Conservation (phyloP, 2,329 filamentous ascomycete species). For the Alternaria triticina region DNA sequence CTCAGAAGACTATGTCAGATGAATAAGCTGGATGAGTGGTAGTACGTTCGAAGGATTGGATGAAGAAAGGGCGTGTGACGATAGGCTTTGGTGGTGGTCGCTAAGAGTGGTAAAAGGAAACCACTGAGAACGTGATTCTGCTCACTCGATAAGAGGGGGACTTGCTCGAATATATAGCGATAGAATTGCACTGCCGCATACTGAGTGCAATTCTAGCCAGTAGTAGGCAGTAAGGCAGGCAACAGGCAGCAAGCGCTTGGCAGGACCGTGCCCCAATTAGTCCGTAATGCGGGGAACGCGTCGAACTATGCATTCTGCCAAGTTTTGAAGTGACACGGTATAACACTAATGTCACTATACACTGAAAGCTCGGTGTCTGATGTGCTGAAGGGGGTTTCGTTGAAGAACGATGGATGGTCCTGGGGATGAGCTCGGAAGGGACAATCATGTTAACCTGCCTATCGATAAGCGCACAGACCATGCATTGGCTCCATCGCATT, state of each 20-base stretch:
- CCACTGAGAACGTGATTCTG: neutral
- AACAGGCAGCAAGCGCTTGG: constrained; percentile 6
- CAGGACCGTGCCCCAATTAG: neutral
- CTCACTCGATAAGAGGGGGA: neutral
- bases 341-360: neutral
- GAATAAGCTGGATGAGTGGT: neutral
- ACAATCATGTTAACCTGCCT: neutral
- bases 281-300: neutral
- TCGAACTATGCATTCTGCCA: no score
- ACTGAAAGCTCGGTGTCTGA: neutral
- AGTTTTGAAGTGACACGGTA: neutral
- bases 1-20: neutral
- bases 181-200: neutral
- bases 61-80: neutral
- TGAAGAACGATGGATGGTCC: neutral
- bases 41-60: neutral
- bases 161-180: neutral
- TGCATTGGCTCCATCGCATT: neutral
- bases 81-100: neutral
- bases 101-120: neutral
- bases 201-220: neutral
- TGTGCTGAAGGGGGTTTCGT: neutral
- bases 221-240: neutral
- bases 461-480: constrained; percentile 1
- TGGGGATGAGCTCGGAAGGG: neutral